Evolutionary conservation across 2,329 filamentous ascomycete species (phyloP), one percentile per base, ranked within the genome.

Genomic region (Aureobasidium melanogenum): DNA sequence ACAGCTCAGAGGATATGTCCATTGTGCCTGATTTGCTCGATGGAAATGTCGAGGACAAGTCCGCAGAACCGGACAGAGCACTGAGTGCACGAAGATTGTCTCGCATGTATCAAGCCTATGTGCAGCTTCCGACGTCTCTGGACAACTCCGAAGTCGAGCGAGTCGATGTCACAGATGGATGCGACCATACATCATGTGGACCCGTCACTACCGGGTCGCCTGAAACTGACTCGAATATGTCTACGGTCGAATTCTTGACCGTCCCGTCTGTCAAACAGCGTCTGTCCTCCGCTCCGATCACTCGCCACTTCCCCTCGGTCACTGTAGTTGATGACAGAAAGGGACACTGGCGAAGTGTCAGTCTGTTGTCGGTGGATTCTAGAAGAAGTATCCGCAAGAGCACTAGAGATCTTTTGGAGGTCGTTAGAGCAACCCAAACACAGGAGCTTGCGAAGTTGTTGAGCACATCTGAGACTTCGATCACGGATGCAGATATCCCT

Each of bases 311-410:
- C 48, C 69, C 69, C 14, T 71, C 68, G 17, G 69, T 69, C 10
- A 72, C 69, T 1, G 69, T 72, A 1, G 60, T 71, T 8, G 70
- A 72, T 56, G 70, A 72, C 54, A 64, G 68, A 15, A 68, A 69
- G 48, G 69, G 70, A 9, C 65, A 71, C 47, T 66, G 62, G 63
- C 62, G 68, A 1, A 68, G 67, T 57, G 63, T 71, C 19, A 68
- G 66, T 19, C 59, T 71, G 46, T 65, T 71, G 26, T 69, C 67
- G 12, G 66, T 66, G 22, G 62, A 61, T 12, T 62, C 63, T 30
- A 52, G 56, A 24, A 63, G 57, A 47, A 63, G 55, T 38, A 30
- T 63, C 15, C 46, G 63, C 8, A 52, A 51, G 41, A 65, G 63
- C 55, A 65, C 63, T 9, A 60, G 47, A n/a, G 62, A 63, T 48